Evolutionary conservation across 2,329 filamentous ascomycete genomes (phyloP).

Genomic region (Cadophora sp.): DNA sequence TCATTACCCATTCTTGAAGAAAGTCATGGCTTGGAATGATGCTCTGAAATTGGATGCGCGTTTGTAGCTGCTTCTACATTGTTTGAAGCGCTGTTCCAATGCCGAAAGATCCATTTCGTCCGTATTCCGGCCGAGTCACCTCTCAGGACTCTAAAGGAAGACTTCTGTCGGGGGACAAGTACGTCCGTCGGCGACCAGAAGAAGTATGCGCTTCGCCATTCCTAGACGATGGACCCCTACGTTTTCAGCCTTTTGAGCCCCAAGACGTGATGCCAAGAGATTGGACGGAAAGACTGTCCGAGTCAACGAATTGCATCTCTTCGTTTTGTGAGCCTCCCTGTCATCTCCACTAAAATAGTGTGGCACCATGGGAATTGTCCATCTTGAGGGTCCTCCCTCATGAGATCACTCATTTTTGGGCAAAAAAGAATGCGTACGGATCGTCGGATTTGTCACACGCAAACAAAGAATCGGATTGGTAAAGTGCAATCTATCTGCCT

Average conservation of each 20-base stretch:
- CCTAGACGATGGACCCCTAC: not conserved
- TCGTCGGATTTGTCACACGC: not conserved
- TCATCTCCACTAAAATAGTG: slow-evolving; percentile 1
- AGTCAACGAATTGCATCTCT: slow-evolving; percentile 7
- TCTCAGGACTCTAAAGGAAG: not conserved
- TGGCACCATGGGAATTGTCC: slow-evolving; percentile 16
- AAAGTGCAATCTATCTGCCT: not conserved
- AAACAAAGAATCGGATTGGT: not conserved
- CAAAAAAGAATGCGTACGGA: not conserved
- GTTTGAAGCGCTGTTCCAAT: not conserved
- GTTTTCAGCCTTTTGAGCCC: slow-evolving; percentile 14
- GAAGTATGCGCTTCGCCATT: not conserved
- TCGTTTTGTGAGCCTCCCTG: not conserved
- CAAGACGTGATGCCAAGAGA: slow-evolving; percentile 14
- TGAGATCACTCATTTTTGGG: not conserved
- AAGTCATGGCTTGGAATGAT: too few species aligned
- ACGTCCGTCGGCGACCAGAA: not conserved
- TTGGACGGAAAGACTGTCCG: not conserved
- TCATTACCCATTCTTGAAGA: not conserved
- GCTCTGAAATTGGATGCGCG: not conserved
- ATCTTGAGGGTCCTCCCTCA: not conserved
- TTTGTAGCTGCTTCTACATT: not conserved
- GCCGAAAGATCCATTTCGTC: not conserved
- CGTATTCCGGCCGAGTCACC: not conserved
- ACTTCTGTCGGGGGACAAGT: not conserved